Base-by-base conservation (phyloP, 371 early-diverging fungal genomes). In the Mucor racemosus region DNA sequence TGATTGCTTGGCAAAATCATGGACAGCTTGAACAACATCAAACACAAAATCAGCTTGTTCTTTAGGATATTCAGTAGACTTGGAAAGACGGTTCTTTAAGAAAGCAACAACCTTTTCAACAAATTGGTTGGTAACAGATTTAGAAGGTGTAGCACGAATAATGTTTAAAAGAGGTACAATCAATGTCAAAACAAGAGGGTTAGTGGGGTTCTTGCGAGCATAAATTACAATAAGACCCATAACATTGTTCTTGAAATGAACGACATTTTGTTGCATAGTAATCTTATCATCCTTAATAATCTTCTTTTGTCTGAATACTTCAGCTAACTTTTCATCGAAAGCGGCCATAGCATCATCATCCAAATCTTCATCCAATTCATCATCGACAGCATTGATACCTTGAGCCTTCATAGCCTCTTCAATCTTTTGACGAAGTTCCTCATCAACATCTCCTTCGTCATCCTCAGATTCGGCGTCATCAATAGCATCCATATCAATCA, bases 341-440 rank as follows among this genome's bases (percentile, higher is more conserved):
- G 85, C 91, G 65, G 81, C 89, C 98, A 97, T 97, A 59, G 94
- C 89, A 62, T 95, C 95, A 72, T 97, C 98, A 65, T 90, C 92
- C 58, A 93, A 74, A 21, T 84, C 80, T 66, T 89, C 91, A 48
- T 89, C 91, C 31, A 85, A 87, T 26, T 26, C 26, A 50, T 80
- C 84, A 9, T 82, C 88, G 21, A 75, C 77, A 57, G 75, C 79
- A 59, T 79, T 71, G 19, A 72, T 65, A 50, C 77, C 85, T 78
- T 88, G 80, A 63, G 78, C 77, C 71, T 77, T 80, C 80, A 90
- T 82, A 6, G 88, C 89, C 50, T 86, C 90, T 60, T 86, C 84
- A 55, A 91, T 66, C 75, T 90, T 89, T 69, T 79, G 83, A 56
- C 89, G 79, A 36, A 90, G 80, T 61, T 92, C 91, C 67, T 91